Base-by-base conservation (phyloP, 306 rosid species). In the Geum urbanum region DNA sequence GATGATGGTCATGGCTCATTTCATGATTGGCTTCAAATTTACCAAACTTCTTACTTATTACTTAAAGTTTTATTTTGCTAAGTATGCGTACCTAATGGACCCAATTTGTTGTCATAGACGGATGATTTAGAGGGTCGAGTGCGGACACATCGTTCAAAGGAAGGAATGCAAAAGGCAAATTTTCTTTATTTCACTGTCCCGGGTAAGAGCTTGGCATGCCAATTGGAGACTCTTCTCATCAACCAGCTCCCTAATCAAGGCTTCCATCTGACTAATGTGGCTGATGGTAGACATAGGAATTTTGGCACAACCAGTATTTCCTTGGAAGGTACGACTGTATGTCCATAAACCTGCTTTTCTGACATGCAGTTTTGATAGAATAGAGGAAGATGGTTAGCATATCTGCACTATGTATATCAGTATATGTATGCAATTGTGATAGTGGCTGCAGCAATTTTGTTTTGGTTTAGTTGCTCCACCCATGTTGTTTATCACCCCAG, bases 201-300 rank as follows among this genome's bases (percentile, higher is more conserved):
- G 0, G 96, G 97, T 18, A 91, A 91, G 88, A 87, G 99, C 81
- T 43, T 91, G 84, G 97, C 97, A 16, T 87, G 96, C 84, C 87
- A 94, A 77, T 77, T 94, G 20, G 96, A 94, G 86, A 87, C 96
- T 48, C 89, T 88, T 63, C 97, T 94, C 82, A 91, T 94, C 79
- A 94, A 91, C 72, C 97, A 87, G 74, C 96, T 94, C 47, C 87
- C 97, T 14, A 78, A 66, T 77, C 86, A 62, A 9, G 98, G 91
- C 63, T 94, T 87, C 58, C 88, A 74, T 43, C 81, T 94, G 61
- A 74, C 85, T 64, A 88, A 94, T 53, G 73, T 79, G 53, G 92
- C 89, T 9, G 97, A 94, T 70, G 99, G 97, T 66, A 91, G 86
- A 66, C 98, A 88, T 72, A 48, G 97, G 72, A 94, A 94, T 78